Evolutionary conservation across 495 filamentous ascomycete species (phyloP).

Genomic region (Polyplosphaeria fusca): DNA sequence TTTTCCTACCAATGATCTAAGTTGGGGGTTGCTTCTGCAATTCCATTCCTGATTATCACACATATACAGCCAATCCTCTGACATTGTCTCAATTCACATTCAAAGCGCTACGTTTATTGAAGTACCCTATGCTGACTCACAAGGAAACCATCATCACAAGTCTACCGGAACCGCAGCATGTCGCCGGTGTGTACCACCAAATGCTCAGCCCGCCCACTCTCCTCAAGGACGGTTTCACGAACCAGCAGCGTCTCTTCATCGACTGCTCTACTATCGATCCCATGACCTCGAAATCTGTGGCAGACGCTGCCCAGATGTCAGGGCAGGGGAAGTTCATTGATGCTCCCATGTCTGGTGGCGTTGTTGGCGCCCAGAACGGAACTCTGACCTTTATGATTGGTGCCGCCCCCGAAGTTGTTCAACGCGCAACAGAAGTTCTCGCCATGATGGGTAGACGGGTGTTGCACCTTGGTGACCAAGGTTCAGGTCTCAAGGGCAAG

Average conservation of each 20-base stretch:
- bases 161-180: slow-evolving; percentile 43
- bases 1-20: slow-evolving; percentile 47
- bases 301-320: slow-evolving; percentile 27
- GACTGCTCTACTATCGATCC: slow-evolving; percentile 49
- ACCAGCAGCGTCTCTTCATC: slow-evolving; percentile 39
- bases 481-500: slow-evolving; percentile 78
- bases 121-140: slow-evolving; percentile 5
- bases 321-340: slow-evolving; percentile 41
- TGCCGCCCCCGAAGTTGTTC: slow-evolving; percentile 55
- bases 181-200: slow-evolving; percentile 41
- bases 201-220: slow-evolving; percentile 42
- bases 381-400: slow-evolving; percentile 73
- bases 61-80: slow-evolving; percentile 47
- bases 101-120: background rate
- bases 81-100: slow-evolving; percentile 3
- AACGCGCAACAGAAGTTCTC: slow-evolving; percentile 60
- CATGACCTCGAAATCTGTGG: slow-evolving; percentile 38
- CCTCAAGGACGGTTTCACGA: slow-evolving; percentile 36
- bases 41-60: slow-evolving; percentile 41
- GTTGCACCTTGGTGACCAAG: slow-evolving; percentile 76
- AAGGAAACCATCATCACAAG: slow-evolving; percentile 44
- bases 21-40: slow-evolving; percentile 41
- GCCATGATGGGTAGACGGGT: slow-evolving; percentile 77
- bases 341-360: slow-evolving; percentile 46
- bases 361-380: slow-evolving; percentile 47